Base-by-base conservation (phyloP, 352 stramenopile species). In the Phytophthora quininea region DNA sequence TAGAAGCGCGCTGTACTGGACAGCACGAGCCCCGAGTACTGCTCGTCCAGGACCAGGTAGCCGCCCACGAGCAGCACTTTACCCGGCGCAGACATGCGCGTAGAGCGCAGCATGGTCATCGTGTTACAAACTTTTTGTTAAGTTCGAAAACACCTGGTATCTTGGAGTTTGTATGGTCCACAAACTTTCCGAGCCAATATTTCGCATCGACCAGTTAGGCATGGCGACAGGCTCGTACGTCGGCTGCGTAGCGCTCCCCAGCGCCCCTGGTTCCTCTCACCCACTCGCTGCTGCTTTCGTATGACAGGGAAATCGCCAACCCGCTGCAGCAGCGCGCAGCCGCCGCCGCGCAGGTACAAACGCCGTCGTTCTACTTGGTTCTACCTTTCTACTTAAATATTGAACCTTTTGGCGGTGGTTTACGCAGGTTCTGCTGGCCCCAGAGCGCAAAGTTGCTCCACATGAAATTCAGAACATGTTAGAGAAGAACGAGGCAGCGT, bases 61-160 rank as follows among this genome's bases (percentile, higher is more conserved):
- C 97, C 97, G 37, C 97, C 97, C 7, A 93, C 96, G 46, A 99
- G 72, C 37, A 99, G 80, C 52, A 98, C 91, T 74, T 99, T 99
- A n/a, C 97, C 97, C 5, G 97, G 97, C 40, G 93, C 95, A 43
- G 95, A 99, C 43, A 98, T 93, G 56, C 85, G 68, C 48, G 46
- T 69, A 35, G 67, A 24, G 15, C 38, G 33, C 11, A 72, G 40
- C 58, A 64, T 73, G 29, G 19, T 24, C 19, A 24, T 24, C 19
- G 19, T 24, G 19, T 24, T 24, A 24, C 19, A 24, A 24, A 24
- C 19, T 24, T 24, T 24, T 24, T 24, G 19, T 24, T 24, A 24
- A 24, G 19, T 24, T 24, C 19, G 19, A 24, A 24, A 24, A 24
- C 19, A 24, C 19, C 0, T 24, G 19, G 19, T 24, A 24, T 24